Conservation (phyloP, 352 stramenopile genomes). For the Phytophthora cryptogea region DNA sequence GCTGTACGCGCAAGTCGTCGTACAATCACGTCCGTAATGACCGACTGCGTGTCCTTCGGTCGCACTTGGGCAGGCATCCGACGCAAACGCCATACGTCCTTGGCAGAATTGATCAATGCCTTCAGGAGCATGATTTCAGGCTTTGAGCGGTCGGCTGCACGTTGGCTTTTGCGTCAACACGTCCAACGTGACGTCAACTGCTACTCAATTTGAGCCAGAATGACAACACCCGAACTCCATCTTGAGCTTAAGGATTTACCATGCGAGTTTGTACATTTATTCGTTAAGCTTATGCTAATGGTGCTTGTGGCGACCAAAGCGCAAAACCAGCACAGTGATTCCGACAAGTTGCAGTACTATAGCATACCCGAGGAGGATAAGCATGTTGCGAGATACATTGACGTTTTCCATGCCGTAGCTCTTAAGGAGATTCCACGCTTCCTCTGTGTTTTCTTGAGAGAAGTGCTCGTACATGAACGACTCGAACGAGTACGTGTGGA, state of each 20-base stretch:
- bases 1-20: not conserved
- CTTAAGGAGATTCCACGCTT: conserved; percentile 29
- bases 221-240: too few relatives aligned
- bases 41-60: conserved; percentile 39
- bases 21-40: conserved; percentile 54
- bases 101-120: conserved; percentile 28
- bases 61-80: conserved; percentile 40
- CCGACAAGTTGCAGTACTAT: conserved; percentile 51
- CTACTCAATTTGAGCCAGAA: too few relatives aligned
- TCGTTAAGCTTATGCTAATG: conserved; percentile 8
- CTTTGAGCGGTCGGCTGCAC: not conserved
- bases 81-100: conserved; percentile 40
- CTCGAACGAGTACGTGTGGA: conserved; percentile 84
- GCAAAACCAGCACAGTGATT: conserved; percentile 33
- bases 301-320: conserved; percentile 29
- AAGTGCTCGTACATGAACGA: conserved; percentile 83
- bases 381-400: conserved; percentile 55
- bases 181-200: not conserved
- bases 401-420: conserved; percentile 56
- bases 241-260: too few relatives aligned
- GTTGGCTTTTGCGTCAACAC: conserved; percentile 3
- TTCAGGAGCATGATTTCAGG: conserved; percentile 31
- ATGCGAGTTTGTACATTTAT: not conserved
- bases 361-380: conserved; percentile 52
- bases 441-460: conserved; percentile 21